These are phyloP conservation scores for Syzygium oleosum DNA, from an alignment of 345 rosid genomes.

Conservation along the genomic window DNA sequence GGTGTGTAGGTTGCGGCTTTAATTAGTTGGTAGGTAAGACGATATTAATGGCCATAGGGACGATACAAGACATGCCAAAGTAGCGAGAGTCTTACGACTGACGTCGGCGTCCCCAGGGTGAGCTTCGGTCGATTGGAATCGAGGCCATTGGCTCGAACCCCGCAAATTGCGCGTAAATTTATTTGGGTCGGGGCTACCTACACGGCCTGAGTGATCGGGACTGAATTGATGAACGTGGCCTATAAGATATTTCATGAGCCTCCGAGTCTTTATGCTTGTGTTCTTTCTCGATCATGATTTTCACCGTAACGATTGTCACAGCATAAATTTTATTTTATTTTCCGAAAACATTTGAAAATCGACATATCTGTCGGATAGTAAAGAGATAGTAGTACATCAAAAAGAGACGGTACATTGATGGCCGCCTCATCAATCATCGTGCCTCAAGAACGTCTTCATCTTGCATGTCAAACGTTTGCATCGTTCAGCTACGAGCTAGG, in stretches of 20 bases:
- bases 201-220: neutral
- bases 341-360: neutral
- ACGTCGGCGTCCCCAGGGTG: neutral
- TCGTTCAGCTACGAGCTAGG: neutral
- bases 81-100: neutral
- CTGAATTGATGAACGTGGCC: neutral
- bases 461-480: neutral
- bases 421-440: neutral
- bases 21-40: neutral
- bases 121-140: neutral
- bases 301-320: neutral
- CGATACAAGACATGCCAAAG: fast-evolving
- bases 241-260: neutral
- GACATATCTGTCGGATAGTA: neutral
- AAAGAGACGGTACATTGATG: neutral
- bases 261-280: neutral
- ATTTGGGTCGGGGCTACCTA: neutral
- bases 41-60: neutral
- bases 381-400: neutral
- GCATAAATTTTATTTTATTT: neutral
- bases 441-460: neutral
- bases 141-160: neutral
- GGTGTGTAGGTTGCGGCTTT: neutral
- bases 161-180: neutral
- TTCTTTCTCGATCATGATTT: neutral